phyloP scores from a whole-genome alignment of 2,329 filamentous ascomycete genomes.

The Drechslerella dactyloides region DNA sequence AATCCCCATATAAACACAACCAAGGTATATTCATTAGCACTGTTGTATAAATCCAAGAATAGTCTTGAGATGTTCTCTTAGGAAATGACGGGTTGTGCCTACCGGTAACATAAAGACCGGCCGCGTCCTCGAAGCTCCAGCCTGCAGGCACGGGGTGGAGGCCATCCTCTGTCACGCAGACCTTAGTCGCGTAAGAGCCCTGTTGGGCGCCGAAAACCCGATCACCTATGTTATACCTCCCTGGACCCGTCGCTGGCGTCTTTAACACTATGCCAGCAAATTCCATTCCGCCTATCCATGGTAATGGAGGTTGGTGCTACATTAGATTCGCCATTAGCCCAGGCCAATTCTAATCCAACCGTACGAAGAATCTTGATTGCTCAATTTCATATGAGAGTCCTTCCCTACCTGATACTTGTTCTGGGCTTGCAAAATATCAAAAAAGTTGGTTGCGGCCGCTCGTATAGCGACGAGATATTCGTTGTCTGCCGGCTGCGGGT shows the following conservation, averaged over 20 bases:
- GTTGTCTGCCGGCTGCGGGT: constrained; percentile 72
- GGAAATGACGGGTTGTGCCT: constrained; percentile 7
- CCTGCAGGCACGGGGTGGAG: constrained; percentile 77
- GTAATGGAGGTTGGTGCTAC: constrained; percentile 53
- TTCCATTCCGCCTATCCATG: constrained; percentile 71
- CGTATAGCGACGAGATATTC: constrained; percentile 89
- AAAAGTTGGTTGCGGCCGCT: constrained; percentile 91
- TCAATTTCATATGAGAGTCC: constrained; percentile 60
- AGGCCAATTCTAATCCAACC: too few species aligned
- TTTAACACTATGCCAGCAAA: constrained; percentile 80
- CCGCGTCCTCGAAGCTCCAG: constrained; percentile 84
- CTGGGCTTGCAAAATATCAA: constrained; percentile 92
- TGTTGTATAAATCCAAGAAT: too few species aligned
- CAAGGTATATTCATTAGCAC: neutral
- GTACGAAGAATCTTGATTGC: too few species aligned
- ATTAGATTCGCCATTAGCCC: too few species aligned
- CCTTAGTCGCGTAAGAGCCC: constrained; percentile 81
- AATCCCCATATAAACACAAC: neutral
- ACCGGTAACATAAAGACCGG: constrained; percentile 82
- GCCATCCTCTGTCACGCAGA: constrained; percentile 70
- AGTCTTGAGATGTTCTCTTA: neutral
- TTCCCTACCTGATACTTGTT: constrained; percentile 78
- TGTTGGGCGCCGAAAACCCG: constrained; percentile 86
- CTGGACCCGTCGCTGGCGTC: constrained; percentile 64
- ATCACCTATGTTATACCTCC: constrained; percentile 75